A percentile compares a stretch with the other conserved stretches of the same genome.
These are phyloP conservation scores for Tubosaeta brunneosetosa DNA, from an alignment of 768 basidiomycete species.

Conservation along the genomic window DNA sequence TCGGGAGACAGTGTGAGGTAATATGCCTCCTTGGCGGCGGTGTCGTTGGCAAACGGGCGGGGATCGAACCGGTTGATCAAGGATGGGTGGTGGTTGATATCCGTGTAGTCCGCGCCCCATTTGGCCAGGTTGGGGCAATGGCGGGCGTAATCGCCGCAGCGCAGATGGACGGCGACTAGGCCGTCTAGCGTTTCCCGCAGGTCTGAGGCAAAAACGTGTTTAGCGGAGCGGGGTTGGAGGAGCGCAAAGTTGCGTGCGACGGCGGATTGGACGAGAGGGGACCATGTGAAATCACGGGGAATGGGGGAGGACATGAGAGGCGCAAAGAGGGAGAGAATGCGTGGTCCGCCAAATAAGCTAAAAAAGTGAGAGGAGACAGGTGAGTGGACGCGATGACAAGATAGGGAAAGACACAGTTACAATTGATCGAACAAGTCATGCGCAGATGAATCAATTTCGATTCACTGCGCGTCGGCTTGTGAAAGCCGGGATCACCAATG, in stretches of 20 bases:
- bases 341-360: conserved; percentile 45
- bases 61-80: conserved; percentile 39
- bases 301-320: conserved; percentile 45
- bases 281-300: conserved; percentile 48
- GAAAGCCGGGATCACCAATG: conserved; percentile 47
- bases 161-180: conserved; percentile 52
- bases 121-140: conserved; percentile 49
- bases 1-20: conserved; percentile 38
- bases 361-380: background rate
- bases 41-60: conserved; percentile 2
- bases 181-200: conserved; percentile 33
- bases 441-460: conserved; percentile 40
- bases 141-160: conserved; percentile 55
- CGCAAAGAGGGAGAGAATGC: conserved; percentile 41
- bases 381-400: background rate
- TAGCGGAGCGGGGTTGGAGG: conserved; percentile 34
- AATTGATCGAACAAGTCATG: conserved; percentile 44
- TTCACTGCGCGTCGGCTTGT: conserved; percentile 35
- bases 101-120: conserved; percentile 45
- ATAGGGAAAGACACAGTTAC: conserved; percentile 30
- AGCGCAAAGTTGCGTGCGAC: conserved; percentile 45
- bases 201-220: conserved; percentile 9
- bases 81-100: conserved; percentile 44
- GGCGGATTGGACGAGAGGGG: conserved; percentile 45
- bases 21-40: conserved; percentile 5